Base-by-base conservation (phyloP, 2,329 filamentous ascomycete species). In the Diaporthe vexans region DNA sequence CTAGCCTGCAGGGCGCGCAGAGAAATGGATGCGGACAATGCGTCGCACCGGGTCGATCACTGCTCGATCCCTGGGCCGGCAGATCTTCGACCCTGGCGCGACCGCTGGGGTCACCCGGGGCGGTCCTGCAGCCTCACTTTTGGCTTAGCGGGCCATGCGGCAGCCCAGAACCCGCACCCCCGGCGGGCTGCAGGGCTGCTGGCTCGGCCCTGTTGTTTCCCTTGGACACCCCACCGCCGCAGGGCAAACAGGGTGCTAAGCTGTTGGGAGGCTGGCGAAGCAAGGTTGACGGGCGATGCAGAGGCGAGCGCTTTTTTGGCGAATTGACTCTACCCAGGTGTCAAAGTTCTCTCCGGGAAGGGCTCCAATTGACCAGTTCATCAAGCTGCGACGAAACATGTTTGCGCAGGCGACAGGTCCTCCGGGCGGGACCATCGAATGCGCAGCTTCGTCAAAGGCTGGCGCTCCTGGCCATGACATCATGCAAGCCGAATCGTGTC, bases 81-180 rank as follows among this genome's bases (percentile, higher is more conserved):
- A 68, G 63, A 68, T 68, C 63, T 26, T 54, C 63, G 48, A 68
- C 63, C 67, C 35, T 70, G 37, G 51, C 33, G n/a, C 48, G 65
- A 56, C 65, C 40, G 54, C 37, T 48, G 48, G 69, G 69, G 46
- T 48, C 19, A 51, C 56, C 56, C 29, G 26, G 56, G 43, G 19
- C 37, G n/a, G n/a, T 17, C n/a, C 43, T 68, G 63, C 40, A 72
- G 56, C 69, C 69, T 72, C 69, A 61, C 69, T 61, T 61, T 35
- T 29, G 56, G 58, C n/a, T 40, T 61, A 51, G 40, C 43, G 46
- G 54, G 43, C 35, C 52, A 59, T 57, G 69, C 37, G 37, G 58
- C 56, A 52, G 54, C 56, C 51, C 40, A 46, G 54, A 58, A 59
- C 69, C 57, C 37, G 26, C 63, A 17, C 29, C 52, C 63, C 63